Percentiles rank a stretch among this genome's conserved stretches.
Conservation (phyloP, 768 basidiomycete genomes). For the Leccinum rimulosum region DNA sequence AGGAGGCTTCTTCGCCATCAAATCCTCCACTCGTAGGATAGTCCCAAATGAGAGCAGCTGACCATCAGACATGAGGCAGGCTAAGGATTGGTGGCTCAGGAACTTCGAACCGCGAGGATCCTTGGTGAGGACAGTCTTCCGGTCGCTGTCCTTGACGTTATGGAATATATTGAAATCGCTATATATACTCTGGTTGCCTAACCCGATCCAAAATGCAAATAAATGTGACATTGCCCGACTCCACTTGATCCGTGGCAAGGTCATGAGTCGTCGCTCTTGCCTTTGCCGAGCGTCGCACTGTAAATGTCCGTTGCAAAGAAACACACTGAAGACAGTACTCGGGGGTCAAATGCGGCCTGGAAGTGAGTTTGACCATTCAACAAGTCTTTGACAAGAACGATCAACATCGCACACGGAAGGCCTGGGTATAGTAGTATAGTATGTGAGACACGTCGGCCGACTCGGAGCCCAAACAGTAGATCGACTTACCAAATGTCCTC, state of each 20-base stretch:
- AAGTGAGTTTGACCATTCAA: neutral
- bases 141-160: constrained; percentile 34
- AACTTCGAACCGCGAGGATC: constrained; percentile 35
- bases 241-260: neutral
- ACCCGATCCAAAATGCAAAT: constrained; percentile 6
- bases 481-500: constrained; percentile 73
- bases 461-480: neutral
- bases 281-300: constrained; percentile 79
- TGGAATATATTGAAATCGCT: constrained; percentile 39
- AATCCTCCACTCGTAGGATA: constrained; percentile 52
- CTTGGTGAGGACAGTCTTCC: constrained; percentile 37
- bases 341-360: constrained; percentile 84
- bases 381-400: neutral
- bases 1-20: constrained; percentile 47
- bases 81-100: constrained; percentile 52
- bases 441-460: constrained; percentile 1
- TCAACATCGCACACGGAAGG: constrained; percentile 44
- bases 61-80: constrained; percentile 48
- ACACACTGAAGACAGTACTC: constrained; percentile 82
- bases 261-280: constrained; percentile 73
- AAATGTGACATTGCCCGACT: neutral
- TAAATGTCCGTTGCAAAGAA: constrained; percentile 97
- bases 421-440: constrained; percentile 34
- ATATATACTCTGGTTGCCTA: neutral
- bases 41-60: constrained; percentile 52